A percentile compares a stretch with the other conserved stretches of the same genome.
phyloP scores from a whole-genome alignment of 805 yeast species.

The Yamadazyma philogaea region DNA sequence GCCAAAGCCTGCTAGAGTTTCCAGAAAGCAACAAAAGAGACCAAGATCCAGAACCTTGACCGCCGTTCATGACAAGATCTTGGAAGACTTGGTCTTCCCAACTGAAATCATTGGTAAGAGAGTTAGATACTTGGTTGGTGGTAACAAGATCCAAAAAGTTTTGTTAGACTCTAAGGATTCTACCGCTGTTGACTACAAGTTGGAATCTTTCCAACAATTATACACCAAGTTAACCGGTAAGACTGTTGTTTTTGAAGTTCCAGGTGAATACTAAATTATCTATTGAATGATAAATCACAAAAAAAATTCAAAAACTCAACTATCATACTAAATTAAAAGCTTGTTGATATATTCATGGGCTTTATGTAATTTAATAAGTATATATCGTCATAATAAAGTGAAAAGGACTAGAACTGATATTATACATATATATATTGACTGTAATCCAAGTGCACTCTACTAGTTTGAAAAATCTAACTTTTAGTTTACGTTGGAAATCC shows the following conservation, averaged over 20 bases:
- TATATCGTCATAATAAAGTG: conserved; percentile 15
- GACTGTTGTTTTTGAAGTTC: conserved; percentile 97
- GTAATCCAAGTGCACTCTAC: no score
- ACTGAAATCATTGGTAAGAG: conserved; percentile 99
- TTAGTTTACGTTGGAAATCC: no score
- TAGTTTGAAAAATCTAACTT: no score
- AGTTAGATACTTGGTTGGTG: conserved; percentile 98
- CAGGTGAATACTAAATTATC: conserved; percentile 31
- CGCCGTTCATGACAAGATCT: conserved; percentile 97
- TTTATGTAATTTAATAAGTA: conserved; percentile 13
- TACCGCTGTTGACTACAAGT: conserved; percentile 94
- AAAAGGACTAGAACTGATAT: conserved; percentile 6
- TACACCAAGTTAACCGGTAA: conserved; percentile 99
- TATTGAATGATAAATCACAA: not conserved
- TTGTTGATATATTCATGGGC: conserved; percentile 5
- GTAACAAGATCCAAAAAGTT: conserved; percentile 96
- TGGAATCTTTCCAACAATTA: conserved; percentile 98
- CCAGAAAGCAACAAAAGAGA: conserved; percentile 96
- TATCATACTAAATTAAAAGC: conserved; percentile 26
- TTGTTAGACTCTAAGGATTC: conserved; percentile 97
- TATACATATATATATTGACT: not conserved
- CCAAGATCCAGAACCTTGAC: conserved; percentile 99
- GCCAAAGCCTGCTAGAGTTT: conserved; percentile 97
- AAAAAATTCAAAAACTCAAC: conserved; percentile 1
- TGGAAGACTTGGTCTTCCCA: conserved; percentile 99